phyloP scores from a whole-genome alignment of 345 rosid species.

The Turritis glabra region DNA sequence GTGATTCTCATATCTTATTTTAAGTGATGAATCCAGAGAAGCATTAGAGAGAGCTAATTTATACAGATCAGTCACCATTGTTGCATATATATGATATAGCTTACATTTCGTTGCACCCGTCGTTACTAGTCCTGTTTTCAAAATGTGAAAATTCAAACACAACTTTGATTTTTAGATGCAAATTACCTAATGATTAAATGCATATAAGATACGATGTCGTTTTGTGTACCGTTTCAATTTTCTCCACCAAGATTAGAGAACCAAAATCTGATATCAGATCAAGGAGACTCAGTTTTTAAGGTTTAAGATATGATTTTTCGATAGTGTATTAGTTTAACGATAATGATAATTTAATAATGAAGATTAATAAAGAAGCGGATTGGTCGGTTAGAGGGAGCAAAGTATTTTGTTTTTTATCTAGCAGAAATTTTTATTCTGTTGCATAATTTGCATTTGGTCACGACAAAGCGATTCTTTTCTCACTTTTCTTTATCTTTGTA shows the following conservation, averaged over 20 bases:
- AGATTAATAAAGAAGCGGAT: not conserved
- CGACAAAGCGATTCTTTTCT: conserved; percentile 40
- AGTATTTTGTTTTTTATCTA: not conserved
- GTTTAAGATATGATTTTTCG: not conserved
- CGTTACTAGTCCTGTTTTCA: too few species aligned
- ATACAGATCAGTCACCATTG: not conserved
- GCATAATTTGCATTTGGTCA: conserved; percentile 41
- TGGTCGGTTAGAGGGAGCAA: conserved; percentile 31
- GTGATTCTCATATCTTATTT: not conserved
- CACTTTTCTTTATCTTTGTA: conserved; percentile 17
- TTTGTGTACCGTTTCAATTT: not conserved
- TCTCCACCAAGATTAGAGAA: not conserved
- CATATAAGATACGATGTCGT: too few species aligned
- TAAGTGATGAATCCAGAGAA: not conserved
- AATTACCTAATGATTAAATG: too few species aligned
- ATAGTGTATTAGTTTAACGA: not conserved
- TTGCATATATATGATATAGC: too few species aligned
- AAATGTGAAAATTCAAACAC: too few species aligned
- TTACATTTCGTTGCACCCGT: too few species aligned
- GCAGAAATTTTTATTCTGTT: conserved; percentile 27
- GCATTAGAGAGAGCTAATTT: not conserved
- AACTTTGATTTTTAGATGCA: too few species aligned
- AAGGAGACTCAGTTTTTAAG: not conserved
- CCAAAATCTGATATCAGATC: not conserved
- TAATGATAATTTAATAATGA: not conserved